Evolutionary conservation across 1,139 yeast genomes (phyloP), one percentile per base, ranked within the genome.

Genomic region (Suhomyces chickasaworum): DNA sequence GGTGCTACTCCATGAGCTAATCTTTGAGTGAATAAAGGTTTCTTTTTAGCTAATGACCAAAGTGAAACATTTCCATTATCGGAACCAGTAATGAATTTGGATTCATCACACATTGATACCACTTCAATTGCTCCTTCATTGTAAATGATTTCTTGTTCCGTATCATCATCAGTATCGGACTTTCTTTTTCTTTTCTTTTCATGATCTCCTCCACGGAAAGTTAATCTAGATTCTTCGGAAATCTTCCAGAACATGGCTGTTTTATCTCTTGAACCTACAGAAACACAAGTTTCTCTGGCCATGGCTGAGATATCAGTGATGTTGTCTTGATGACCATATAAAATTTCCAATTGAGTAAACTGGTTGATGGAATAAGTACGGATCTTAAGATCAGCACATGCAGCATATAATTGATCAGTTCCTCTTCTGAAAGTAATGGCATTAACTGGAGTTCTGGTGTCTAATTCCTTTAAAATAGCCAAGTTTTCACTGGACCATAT

Each of bases 231-330:
- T 68, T 93, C 99, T 59, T 95, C 99, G 22, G 96, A 81, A 54
- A 93, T 89, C 66, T 95, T 93, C 99, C 99, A 93, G 58, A 89
- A 74, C 84, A 95, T 86, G 15, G 95, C 97, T 1, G 97, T 88
- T 58, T 95, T 84, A 67, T 93, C 99, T 59, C 99, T 80, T 4
- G 95, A 78, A 17, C 99, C 99, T 21, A 91, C 98, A 18, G 96
- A 89, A 32, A 93, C 93, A 73, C 99, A 93, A 43, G 97, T 82
- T 62, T 93, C 98, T 65, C 84, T 83, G 15, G 82, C 80, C 53
- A 93, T 73, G 0, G 97, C 87, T 20, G 90, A 72, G 47, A 93
- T 84, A 60, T 85, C 97, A 38, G 80, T 78, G 37, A 93, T 91
- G 46, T 80, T 75, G 63, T 95, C 99, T 69, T 95, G 98, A 65